A percentile compares a stretch with the other conserved stretches of the same genome.
Evolutionary conservation across 1,284 basidiomycete species (phyloP).

Genomic region (Ganoderma multipileum): DNA sequence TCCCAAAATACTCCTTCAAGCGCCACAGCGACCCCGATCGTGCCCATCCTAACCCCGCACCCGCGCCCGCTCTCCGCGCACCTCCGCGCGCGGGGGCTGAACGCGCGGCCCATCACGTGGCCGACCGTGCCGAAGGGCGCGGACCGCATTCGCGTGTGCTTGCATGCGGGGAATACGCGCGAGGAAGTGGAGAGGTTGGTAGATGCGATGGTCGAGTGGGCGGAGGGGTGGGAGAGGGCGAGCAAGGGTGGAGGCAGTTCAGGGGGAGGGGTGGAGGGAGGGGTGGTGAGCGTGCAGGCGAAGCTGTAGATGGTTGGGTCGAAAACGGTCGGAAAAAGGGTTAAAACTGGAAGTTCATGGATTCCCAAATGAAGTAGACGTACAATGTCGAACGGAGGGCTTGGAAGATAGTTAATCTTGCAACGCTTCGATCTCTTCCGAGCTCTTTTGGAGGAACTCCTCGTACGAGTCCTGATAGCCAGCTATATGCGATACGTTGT

Average conservation of each 20-base stretch:
- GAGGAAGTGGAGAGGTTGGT: conserved; percentile 69
- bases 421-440: conserved; percentile 64
- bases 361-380: too few species aligned
- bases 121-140: conserved; percentile 86
- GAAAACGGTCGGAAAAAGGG: not conserved
- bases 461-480: conserved; percentile 67
- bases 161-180: conserved; percentile 77
- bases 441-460: conserved; percentile 60
- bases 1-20: conserved; percentile 15
- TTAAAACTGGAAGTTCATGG: not conserved
- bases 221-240: conserved; percentile 32
- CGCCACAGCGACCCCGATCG: conserved; percentile 68
- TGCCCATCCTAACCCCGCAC: conserved; percentile 81
- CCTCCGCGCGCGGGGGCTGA: conserved; percentile 65
- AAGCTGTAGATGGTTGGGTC: conserved; percentile 23
- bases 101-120: conserved; percentile 83
- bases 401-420: conserved; percentile 52
- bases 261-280: conserved; percentile 4
- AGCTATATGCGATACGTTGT: conserved; percentile 12
- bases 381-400: too few species aligned
- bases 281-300: conserved; percentile 19
- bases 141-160: conserved; percentile 85
- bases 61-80: conserved; percentile 76
- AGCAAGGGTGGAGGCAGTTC: conserved; percentile 9
- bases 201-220: conserved; percentile 40